Percentiles rank a stretch among this genome's conserved stretches.
Evolutionary conservation across 257 asterid species (phyloP).

Genomic region (Hygrophila difformis): DNA sequence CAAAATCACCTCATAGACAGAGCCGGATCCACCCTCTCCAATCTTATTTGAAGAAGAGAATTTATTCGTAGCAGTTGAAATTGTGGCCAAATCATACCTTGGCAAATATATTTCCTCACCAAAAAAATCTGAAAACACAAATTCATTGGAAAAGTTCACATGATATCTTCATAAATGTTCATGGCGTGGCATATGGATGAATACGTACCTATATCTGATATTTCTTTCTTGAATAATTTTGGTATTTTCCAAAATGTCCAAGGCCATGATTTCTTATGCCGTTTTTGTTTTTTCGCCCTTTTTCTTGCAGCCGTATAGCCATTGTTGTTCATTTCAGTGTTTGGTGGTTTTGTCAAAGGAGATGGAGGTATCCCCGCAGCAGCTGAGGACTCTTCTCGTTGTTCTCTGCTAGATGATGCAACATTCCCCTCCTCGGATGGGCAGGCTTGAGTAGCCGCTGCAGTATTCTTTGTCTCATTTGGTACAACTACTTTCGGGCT

Average conservation of each 20-base stretch:
- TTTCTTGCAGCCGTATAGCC: background rate
- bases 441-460: conserved; percentile 6
- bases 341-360: background rate
- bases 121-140: conserved; percentile 9
- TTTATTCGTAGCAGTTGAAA: conserved; percentile 17
- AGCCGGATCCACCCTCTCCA: conserved; percentile 3
- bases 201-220: conserved; percentile 15
- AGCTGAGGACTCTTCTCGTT: background rate
- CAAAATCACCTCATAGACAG: conserved; percentile 16
- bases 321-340: background rate
- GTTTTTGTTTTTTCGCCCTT: background rate
- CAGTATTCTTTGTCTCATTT: conserved; percentile 11
- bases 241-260: background rate
- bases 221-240: no score
- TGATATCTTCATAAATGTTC: background rate
- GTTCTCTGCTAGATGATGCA: no score
- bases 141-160: no score
- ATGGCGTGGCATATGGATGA: background rate
- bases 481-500: conserved; percentile 17
- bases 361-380: background rate
- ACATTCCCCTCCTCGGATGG: no score
- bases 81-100: conserved; percentile 12
- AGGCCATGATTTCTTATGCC: background rate
- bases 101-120: conserved; percentile 3
- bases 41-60: conserved; percentile 13